Conservation (phyloP, 2,329 filamentous ascomycete species). For the Penicillium sp. region DNA sequence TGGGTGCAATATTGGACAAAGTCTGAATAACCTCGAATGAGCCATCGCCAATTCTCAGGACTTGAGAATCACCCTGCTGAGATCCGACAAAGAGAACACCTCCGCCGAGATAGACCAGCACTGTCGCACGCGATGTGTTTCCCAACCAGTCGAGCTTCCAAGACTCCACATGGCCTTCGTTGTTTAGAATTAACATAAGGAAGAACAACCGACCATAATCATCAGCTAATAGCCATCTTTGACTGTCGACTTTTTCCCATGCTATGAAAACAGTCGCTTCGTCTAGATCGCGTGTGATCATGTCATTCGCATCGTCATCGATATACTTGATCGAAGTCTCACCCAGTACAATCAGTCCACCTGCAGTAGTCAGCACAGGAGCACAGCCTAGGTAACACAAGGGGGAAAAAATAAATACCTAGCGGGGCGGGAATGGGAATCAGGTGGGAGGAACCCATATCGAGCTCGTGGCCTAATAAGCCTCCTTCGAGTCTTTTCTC, state of each 20-base stretch:
- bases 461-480: constrained; percentile 56
- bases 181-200: constrained; percentile 73
- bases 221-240: constrained; percentile 85
- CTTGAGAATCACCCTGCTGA: constrained; percentile 88
- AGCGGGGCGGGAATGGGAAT: constrained; percentile 64
- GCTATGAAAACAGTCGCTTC: constrained; percentile 87
- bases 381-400: background rate
- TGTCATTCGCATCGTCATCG: constrained; percentile 72
- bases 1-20: constrained; percentile 82
- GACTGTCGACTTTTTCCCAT: constrained; percentile 83
- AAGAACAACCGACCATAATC: constrained; percentile 86
- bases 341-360: constrained; percentile 74
- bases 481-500: constrained; percentile 35
- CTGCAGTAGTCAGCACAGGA: constrained; percentile 59
- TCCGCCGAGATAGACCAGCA: constrained; percentile 71
- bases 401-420: constrained; percentile 39
- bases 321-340: constrained; percentile 85
- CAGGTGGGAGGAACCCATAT: constrained; percentile 64
- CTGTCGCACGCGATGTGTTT: constrained; percentile 73
- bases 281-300: constrained; percentile 66
- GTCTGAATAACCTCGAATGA: constrained; percentile 73
- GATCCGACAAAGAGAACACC: constrained; percentile 84
- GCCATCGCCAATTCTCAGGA: constrained; percentile 68
- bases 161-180: constrained; percentile 68
- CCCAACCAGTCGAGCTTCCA: constrained; percentile 73